These are phyloP conservation scores for Diaporthe sp. DNA, from an alignment of 2,329 filamentous ascomycete genomes.

Conservation along the genomic window DNA sequence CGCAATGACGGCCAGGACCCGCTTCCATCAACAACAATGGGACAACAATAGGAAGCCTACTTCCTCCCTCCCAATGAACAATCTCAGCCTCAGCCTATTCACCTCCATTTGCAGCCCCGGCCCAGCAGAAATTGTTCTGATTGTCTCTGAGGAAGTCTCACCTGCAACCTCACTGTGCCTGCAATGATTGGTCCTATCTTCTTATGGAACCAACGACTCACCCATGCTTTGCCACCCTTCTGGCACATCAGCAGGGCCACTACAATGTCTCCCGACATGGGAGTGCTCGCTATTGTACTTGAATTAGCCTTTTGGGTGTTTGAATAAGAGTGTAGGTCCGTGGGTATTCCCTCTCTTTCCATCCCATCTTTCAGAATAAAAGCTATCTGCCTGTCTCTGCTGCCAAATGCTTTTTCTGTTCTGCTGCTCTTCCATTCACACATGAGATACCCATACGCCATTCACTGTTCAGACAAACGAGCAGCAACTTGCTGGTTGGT, in stretches of 20 bases:
- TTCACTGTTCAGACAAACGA: neutral
- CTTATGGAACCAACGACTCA: neutral
- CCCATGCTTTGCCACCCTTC: neutral
- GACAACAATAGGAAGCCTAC: slow-evolving; percentile 37
- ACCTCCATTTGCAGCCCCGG: slow-evolving; percentile 26
- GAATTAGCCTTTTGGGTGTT: neutral
- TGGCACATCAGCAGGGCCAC: neutral
- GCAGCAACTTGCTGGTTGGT: neutral
- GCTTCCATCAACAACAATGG: slow-evolving; percentile 34
- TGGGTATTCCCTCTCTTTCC: neutral
- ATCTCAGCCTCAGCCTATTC: slow-evolving; percentile 28
- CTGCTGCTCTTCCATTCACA: neutral
- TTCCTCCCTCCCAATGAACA: slow-evolving; percentile 16
- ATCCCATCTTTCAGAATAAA: neutral
- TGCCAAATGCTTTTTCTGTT: neutral
- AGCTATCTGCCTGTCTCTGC: neutral
- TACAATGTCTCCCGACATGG: neutral
- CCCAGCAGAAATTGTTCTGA: neutral
- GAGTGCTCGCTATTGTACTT: slow-evolving; percentile 12
- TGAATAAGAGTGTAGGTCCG: neutral
- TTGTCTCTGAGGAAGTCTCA: slow-evolving; percentile 26
- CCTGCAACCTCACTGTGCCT: neutral
- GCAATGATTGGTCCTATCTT: slow-evolving; percentile 24
- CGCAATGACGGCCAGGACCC: neutral
- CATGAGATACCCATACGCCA: neutral